A percentile compares a stretch with the other conserved stretches of the same genome.
Evolutionary conservation across 257 asterid genomes (phyloP).

Genomic region (Coffea eugenioides): DNA sequence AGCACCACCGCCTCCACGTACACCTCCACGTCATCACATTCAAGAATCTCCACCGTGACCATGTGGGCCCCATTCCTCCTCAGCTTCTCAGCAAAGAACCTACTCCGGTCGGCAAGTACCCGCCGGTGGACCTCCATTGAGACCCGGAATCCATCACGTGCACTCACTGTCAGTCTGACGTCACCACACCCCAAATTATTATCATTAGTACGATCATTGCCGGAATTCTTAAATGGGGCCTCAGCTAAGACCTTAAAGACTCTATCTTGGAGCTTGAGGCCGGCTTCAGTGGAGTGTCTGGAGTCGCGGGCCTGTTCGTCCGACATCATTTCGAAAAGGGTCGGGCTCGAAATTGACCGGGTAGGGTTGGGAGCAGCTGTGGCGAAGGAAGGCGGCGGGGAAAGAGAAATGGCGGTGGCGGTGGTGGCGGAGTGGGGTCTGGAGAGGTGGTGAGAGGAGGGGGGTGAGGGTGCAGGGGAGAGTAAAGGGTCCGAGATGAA

Average conservation of each 20-base stretch:
- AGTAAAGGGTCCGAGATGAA: slow-evolving; percentile 71
- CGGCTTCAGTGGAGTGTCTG: slow-evolving; percentile 39
- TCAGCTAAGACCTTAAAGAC: slow-evolving; percentile 46
- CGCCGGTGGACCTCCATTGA: slow-evolving; percentile 74
- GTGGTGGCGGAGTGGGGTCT: slow-evolving; percentile 1
- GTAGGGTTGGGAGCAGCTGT: slow-evolving; percentile 13
- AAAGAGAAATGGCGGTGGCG: slow-evolving; percentile 38
- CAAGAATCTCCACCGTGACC: slow-evolving; percentile 77
- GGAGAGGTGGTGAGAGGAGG: slow-evolving; percentile 10
- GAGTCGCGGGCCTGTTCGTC: slow-evolving; percentile 60
- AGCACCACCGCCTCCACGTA: slow-evolving; percentile 78
- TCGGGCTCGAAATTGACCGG: slow-evolving; percentile 40
- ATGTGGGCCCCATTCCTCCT: slow-evolving; percentile 58
- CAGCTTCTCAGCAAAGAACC: slow-evolving; percentile 79
- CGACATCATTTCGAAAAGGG: slow-evolving; percentile 80
- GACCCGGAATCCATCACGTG: slow-evolving; percentile 45
- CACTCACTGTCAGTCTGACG: slow-evolving; percentile 72
- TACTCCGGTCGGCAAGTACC: slow-evolving; percentile 59
- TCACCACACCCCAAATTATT: slow-evolving; percentile 39
- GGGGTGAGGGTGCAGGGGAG: slow-evolving; percentile 42
- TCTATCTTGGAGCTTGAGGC: slow-evolving; percentile 48
- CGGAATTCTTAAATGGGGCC: slow-evolving; percentile 43
- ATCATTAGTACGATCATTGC: background rate
- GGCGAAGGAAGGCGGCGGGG: slow-evolving; percentile 48
- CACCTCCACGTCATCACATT: slow-evolving; percentile 81